phyloP scores from a whole-genome alignment of 2,329 filamentous ascomycete genomes.

The Hortaea werneckii region DNA sequence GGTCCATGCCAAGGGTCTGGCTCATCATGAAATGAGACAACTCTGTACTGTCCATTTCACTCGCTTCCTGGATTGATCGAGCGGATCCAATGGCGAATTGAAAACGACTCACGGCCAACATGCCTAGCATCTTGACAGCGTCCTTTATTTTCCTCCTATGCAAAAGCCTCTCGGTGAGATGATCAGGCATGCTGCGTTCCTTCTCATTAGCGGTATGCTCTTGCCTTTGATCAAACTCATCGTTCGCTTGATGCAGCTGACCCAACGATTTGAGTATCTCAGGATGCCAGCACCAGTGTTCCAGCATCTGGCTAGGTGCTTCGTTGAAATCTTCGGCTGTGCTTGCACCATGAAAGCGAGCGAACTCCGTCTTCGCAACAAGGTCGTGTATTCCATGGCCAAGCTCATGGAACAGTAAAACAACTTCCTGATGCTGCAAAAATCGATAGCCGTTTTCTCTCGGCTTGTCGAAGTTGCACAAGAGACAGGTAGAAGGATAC shows the following conservation, averaged over 20 bases:
- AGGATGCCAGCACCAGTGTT: slow-evolving; percentile 67
- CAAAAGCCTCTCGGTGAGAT: background rate
- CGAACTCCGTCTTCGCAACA: slow-evolving; percentile 51
- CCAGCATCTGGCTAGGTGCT: slow-evolving; percentile 62
- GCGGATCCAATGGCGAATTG: background rate
- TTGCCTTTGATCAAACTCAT: background rate
- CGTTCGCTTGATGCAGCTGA: slow-evolving; percentile 38
- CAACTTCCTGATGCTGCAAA: slow-evolving; percentile 46
- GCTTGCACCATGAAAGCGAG: slow-evolving; percentile 57
- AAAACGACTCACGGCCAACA: background rate
- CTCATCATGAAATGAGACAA: background rate
- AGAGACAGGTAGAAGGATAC: slow-evolving; percentile 45
- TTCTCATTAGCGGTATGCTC: background rate
- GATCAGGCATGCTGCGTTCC: background rate
- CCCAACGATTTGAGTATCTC: slow-evolving; percentile 48
- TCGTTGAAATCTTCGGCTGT: slow-evolving; percentile 58
- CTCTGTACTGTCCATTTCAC: background rate
- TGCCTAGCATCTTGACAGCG: background rate
- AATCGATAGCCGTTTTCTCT: slow-evolving; percentile 42
- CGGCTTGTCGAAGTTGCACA: slow-evolving; percentile 47
- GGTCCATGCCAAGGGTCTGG: slow-evolving; percentile 23
- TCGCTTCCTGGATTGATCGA: background rate
- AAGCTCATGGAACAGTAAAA: slow-evolving; percentile 48
- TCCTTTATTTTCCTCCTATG: background rate
- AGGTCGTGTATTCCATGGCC: slow-evolving; percentile 64